Evolutionary conservation across 2,329 filamentous ascomycete species (phyloP).

Genomic region (Sporothrix schenckii): DNA sequence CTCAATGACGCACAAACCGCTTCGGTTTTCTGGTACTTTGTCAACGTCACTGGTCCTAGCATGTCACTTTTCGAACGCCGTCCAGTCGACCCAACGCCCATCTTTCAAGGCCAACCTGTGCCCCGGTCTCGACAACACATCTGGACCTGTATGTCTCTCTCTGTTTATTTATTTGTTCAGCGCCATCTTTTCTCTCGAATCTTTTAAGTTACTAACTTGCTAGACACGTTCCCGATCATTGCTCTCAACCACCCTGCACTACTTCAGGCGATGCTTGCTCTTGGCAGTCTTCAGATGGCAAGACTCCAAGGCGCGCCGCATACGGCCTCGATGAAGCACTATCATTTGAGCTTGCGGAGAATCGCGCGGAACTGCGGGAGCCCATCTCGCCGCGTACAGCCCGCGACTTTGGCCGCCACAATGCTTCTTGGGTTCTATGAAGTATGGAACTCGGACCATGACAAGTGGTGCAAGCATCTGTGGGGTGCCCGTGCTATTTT

Average conservation of each 20-base stretch:
- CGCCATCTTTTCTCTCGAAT: not conserved
- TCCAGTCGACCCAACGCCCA: slow-evolving; percentile 69
- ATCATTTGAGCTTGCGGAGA: slow-evolving; percentile 79
- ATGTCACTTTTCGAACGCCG: slow-evolving; percentile 88
- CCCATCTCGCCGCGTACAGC: slow-evolving; percentile 67
- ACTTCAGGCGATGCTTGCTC: slow-evolving; percentile 85
- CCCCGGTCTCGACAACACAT: slow-evolving; percentile 66
- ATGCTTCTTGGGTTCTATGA: slow-evolving; percentile 89
- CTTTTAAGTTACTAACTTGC: slow-evolving; percentile 37
- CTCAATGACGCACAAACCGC: slow-evolving; percentile 79
- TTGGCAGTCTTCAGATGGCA: slow-evolving; percentile 85
- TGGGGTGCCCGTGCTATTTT: slow-evolving; percentile 81
- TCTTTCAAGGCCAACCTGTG: slow-evolving; percentile 64
- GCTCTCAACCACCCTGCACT: slow-evolving; percentile 84
- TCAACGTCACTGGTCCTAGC: slow-evolving; percentile 82
- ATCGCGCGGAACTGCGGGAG: slow-evolving; percentile 76
- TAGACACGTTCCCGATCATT: slow-evolving; percentile 78
- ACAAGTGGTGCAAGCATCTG: slow-evolving; percentile 93
- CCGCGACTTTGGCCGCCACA: slow-evolving; percentile 84
- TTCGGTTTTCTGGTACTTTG: slow-evolving; percentile 86
- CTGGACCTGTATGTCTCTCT: slow-evolving; percentile 60
- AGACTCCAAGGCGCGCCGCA: slow-evolving; percentile 73
- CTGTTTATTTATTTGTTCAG: slow-evolving; percentile 29
- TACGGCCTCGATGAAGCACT: slow-evolving; percentile 86
- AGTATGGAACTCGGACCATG: slow-evolving; percentile 90